phyloP scores from a whole-genome alignment of 495 filamentous ascomycete species.

The Trypethelium eluteriae region DNA sequence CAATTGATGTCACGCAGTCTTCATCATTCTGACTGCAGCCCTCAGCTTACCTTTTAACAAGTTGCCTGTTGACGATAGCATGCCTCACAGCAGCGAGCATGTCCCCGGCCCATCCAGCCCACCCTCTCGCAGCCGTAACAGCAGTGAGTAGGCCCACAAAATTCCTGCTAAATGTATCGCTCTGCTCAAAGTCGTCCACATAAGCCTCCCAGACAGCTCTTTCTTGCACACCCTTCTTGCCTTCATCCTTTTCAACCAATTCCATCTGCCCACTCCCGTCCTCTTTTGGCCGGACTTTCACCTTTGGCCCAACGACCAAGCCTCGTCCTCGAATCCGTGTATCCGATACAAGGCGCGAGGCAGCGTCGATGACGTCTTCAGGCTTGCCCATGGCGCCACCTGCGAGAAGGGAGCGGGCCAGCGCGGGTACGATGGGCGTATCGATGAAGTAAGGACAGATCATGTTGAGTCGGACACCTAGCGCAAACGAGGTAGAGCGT shows the following conservation, averaged over 20 bases:
- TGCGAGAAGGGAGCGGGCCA: constrained; percentile 44
- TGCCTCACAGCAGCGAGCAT: constrained; percentile 31
- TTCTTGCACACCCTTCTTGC: constrained; percentile 22
- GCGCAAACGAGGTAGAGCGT: constrained; percentile 39
- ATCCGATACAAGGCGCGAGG: constrained; percentile 42
- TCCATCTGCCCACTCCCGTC: constrained; percentile 27
- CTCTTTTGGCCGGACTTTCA: constrained; percentile 34
- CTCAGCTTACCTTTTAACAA: neutral
- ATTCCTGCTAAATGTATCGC: constrained; percentile 44
- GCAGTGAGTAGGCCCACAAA: constrained; percentile 45
- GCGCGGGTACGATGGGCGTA: constrained; percentile 44
- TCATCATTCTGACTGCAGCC: neutral
- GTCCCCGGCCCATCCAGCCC: constrained; percentile 44
- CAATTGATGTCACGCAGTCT: neutral
- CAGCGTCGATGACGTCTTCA: constrained; percentile 51
- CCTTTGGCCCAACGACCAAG: constrained; percentile 49
- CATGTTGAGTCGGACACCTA: constrained; percentile 52
- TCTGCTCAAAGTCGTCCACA: constrained; percentile 50
- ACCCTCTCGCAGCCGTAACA: constrained; percentile 41
- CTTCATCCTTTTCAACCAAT: constrained; percentile 29
- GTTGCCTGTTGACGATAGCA: constrained; percentile 11
- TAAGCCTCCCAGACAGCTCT: constrained; percentile 50
- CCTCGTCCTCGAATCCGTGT: constrained; percentile 44
- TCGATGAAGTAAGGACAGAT: constrained; percentile 61
- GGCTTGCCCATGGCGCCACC: constrained; percentile 45